Evolutionary conservation across 2,329 filamentous ascomycete genomes (phyloP), one percentile per base, ranked within the genome.

Genomic region (Fusarium succisae): DNA sequence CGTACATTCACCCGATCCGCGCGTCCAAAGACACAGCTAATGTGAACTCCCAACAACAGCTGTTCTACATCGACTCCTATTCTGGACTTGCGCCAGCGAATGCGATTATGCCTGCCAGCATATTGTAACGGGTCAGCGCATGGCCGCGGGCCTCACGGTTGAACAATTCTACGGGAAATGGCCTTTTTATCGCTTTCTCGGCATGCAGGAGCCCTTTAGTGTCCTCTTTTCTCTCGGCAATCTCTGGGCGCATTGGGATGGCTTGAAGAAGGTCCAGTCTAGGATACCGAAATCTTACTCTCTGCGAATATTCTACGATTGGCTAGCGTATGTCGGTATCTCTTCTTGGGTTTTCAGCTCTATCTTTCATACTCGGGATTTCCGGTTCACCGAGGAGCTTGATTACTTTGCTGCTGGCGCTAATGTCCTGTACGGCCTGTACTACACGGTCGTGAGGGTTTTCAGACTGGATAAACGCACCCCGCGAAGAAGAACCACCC

Each of bases 31-130:
- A n/a, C 43, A 45, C n/a, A 38, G 59, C 68, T 72, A 64, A 79
- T 57, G 54, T 57, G 75, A 77, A 41, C 76, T 63, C 54, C 43
- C 43, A 47, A 45, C 64, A 51, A 61, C 80, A 98, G 95, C 96
- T 72, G 82, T 98, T 77, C 90, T 93, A 83, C 95, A 92, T 81
- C 94, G 94, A 71, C 88, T 98, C 76, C 91, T 98, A 80, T 86
- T 98, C 82, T 99, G 96, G 96, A 91, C 91, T 81, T 99, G 96
- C 85, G 90, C 93, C 70, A 88, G 93, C 80, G 96, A 99, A 89
- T 99, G 96, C 90, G 95, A 99, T 87, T 97, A 99, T 86, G 92
- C 94, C 70, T 99, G 96, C 87, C 96, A 99, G 83, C 96, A 97
- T 87, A 92, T 98, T 81, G 88, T 97, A 69, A 98, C 96, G 64